Evolutionary conservation across 2,329 filamentous ascomycete species (phyloP), one percentile per base, ranked within the genome.

Genomic region (Cryphonectria japonica): DNA sequence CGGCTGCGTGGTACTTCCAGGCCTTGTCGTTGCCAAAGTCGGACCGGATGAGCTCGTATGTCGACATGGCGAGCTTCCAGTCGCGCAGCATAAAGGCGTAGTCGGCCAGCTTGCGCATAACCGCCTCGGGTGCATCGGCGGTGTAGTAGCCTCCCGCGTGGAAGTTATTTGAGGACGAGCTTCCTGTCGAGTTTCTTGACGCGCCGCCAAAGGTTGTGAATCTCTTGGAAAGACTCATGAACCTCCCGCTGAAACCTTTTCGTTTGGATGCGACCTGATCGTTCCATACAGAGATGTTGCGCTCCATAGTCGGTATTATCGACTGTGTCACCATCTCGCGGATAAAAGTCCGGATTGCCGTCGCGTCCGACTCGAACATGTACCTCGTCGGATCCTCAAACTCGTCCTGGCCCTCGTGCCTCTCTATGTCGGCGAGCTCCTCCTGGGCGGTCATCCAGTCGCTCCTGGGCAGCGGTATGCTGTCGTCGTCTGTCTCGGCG

Each of bases 11-110:
- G 78, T 98, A 93, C 76, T 90, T 93, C 96, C 96, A 99, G 0
- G 96, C 97, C 80, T 98, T 98, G 79, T 98, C 95, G 78, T 96
- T 96, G 78, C 90, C 91, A 80, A 95, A 99, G 79, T 99, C 97
- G 9, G 91, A 88, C 68, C 94, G 89, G 11, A 99, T 83, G 6
- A 99, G 87, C 70, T 99, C 95, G 79, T 98, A 99, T 0, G 93
- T 97, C 16, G 92, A 94, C 76, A 96, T 89, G 13, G 96, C 93
- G 50, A 99, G 84, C 80, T 97, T 98, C 90, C 92, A 99, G 80
- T 99, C 97, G 43, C 96, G 89, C 52, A 99, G 86, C 95, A 99
- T 98, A 78, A 99, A 97, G 14, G 94, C 91, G 81, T 95, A 98
- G 79, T 99, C 96, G 60, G 93, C 96, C 65, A 99, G 84, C 78